These are phyloP conservation scores for Rhizopogon sp. DNA, from an alignment of 768 basidiomycete genomes.

Conservation along the genomic window DNA sequence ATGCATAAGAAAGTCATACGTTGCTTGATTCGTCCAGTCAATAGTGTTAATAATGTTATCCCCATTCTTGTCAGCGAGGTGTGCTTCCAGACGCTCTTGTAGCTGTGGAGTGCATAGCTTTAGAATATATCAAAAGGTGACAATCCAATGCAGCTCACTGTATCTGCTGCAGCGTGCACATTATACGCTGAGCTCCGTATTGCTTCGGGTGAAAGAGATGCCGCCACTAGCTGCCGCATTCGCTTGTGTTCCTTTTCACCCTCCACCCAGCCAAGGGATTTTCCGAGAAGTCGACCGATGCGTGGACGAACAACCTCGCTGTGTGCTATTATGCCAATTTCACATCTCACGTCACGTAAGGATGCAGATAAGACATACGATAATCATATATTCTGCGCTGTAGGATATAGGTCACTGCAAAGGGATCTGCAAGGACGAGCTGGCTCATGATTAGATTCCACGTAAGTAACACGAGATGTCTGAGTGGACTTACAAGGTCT, in stretches of 20 bases:
- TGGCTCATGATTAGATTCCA: too few species aligned
- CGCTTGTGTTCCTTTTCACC: conserved; percentile 29
- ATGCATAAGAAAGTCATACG: conserved; percentile 3
- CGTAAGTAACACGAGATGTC: too few species aligned
- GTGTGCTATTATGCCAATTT: conserved; percentile 18
- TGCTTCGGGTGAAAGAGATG: conserved; percentile 30
- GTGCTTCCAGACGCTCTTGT: conserved; percentile 16
- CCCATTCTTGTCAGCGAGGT: conserved; percentile 7
- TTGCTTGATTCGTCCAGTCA: conserved; percentile 16
- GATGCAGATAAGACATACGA: conserved; percentile 11
- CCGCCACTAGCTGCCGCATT: conserved; percentile 21
- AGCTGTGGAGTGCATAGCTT: background rate
- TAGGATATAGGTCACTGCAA: background rate
- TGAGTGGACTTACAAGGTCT: too few species aligned
- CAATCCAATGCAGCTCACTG: conserved; percentile 6
- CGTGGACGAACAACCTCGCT: conserved; percentile 26
- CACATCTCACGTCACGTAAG: background rate
- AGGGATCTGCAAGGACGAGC: too few species aligned
- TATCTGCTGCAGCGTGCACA: conserved; percentile 28
- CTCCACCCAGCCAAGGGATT: conserved; percentile 33
- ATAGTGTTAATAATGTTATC: conserved; percentile 16
- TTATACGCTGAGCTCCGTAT: conserved; percentile 31
- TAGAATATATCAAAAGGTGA: background rate
- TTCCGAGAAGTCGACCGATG: conserved; percentile 28
- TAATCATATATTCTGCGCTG: conserved; percentile 20